Percentiles rank a stretch among this genome's conserved stretches.
phyloP scores from a whole-genome alignment of 352 stramenopile genomes.

The Blastocystis sp. region DNA sequence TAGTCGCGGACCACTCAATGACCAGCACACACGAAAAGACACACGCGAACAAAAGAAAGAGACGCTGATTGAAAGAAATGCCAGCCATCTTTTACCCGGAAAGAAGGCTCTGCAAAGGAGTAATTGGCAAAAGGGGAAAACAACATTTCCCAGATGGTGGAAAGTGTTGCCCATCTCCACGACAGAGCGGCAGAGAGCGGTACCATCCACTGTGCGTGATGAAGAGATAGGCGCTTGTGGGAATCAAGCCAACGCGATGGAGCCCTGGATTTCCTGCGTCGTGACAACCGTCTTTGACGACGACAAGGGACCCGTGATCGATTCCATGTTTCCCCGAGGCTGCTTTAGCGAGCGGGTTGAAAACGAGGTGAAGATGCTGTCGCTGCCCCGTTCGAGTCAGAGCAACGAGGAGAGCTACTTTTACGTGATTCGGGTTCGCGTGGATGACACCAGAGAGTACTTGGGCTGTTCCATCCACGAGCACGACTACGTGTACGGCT shows the following conservation, averaged over 20 bases:
- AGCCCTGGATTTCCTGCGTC: slow-evolving; percentile 21
- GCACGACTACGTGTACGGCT: slow-evolving; percentile 22
- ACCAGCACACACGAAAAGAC: not conserved
- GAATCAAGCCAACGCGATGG: not conserved
- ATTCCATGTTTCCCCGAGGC: not conserved
- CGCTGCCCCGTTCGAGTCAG: not conserved
- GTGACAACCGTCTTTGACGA: slow-evolving; percentile 19
- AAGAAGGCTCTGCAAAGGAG: too few relatives aligned
- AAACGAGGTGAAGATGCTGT: not conserved
- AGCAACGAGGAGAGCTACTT: not conserved
- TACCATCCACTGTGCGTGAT: too few relatives aligned
- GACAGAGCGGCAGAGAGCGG: too few relatives aligned
- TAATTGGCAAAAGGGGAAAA: too few relatives aligned
- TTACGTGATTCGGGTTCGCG: not conserved
- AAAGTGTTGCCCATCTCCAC: too few relatives aligned
- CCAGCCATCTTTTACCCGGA: not conserved
- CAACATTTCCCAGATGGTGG: too few relatives aligned
- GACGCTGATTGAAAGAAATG: not conserved
- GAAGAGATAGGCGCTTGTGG: not conserved
- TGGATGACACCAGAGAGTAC: not conserved
- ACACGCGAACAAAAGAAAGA: not conserved
- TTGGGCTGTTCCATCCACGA: not conserved
- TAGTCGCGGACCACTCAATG: not conserved
- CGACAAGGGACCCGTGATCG: slow-evolving; percentile 27
- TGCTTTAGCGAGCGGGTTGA: not conserved